phyloP scores from a whole-genome alignment of 345 rosid genomes.

The Murraya paniculata region DNA sequence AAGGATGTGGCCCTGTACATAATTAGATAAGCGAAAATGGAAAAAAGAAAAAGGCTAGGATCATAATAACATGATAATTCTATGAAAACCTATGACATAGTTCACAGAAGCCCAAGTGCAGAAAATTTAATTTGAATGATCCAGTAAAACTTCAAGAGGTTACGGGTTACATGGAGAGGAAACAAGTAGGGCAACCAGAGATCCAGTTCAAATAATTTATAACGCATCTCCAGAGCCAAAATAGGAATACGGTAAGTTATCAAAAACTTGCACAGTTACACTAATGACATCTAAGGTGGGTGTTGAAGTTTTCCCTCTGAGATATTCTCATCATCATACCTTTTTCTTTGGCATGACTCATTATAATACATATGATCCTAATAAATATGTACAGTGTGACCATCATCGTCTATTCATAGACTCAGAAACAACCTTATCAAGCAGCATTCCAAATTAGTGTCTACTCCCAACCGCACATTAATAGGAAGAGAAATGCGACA shows the following conservation, averaged over 20 bases:
- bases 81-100: not conserved
- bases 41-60: not conserved
- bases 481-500: not conserved
- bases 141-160: not conserved
- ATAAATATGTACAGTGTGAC: not conserved
- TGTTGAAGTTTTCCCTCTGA: not conserved
- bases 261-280: not conserved
- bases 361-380: not conserved
- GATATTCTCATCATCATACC: not conserved
- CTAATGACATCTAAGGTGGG: not conserved
- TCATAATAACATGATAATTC: not conserved
- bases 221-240: not conserved
- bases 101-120: not conserved
- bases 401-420: not conserved
- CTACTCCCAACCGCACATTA: not conserved
- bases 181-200: not conserved
- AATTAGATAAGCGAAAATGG: slow-evolving; percentile 16
- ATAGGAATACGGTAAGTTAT: not conserved
- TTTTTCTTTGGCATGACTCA: not conserved
- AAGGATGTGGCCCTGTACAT: slow-evolving; percentile 73
- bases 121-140: not conserved
- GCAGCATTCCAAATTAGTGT: not conserved
- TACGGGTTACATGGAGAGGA: not conserved
- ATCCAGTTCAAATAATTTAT: not conserved
- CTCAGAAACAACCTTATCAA: not conserved